phyloP scores from a whole-genome alignment of 176 grass and related monocot species.

The Echinochloa phyllopogon region DNA sequence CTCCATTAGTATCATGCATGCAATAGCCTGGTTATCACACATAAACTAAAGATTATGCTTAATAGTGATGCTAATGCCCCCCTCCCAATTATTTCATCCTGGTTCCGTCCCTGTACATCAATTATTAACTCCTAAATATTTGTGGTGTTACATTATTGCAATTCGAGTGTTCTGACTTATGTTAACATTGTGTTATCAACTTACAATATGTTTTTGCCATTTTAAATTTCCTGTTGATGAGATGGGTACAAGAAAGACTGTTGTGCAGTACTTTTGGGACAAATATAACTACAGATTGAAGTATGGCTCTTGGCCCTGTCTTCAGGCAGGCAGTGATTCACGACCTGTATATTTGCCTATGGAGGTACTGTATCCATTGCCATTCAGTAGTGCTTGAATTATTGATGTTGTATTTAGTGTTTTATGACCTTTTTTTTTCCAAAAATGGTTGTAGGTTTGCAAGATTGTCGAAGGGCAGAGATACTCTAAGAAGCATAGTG shows the following conservation, averaged over 20 bases:
- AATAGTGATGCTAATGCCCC: too few species aligned
- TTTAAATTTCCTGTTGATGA: slow-evolving; percentile 78
- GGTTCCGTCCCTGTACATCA: too few species aligned
- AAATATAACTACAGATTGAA: slow-evolving; percentile 57
- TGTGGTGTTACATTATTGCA: not conserved
- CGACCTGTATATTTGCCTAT: slow-evolving; percentile 76
- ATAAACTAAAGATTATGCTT: too few species aligned
- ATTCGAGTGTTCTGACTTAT: not conserved
- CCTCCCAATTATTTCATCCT: too few species aligned
- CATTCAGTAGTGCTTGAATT: not conserved
- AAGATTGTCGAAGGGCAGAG: slow-evolving; percentile 86
- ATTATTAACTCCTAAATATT: not conserved
- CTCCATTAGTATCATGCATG: too few species aligned
- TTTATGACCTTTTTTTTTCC: not conserved
- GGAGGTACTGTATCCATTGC: slow-evolving; percentile 53
- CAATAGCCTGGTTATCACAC: too few species aligned
- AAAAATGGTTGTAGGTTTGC: slow-evolving; percentile 56
- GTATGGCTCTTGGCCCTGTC: slow-evolving; percentile 61
- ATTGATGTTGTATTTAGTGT: not conserved
- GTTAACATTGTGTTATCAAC: not conserved
- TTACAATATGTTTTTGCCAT: not conserved
- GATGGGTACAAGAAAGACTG: slow-evolving; percentile 41
- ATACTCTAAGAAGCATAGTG: slow-evolving; percentile 78
- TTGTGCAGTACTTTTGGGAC: slow-evolving; percentile 76
- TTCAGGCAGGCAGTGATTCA: slow-evolving; percentile 74